Conservation (phyloP, 1,284 basidiomycete species). For the Trametes pubescens region DNA sequence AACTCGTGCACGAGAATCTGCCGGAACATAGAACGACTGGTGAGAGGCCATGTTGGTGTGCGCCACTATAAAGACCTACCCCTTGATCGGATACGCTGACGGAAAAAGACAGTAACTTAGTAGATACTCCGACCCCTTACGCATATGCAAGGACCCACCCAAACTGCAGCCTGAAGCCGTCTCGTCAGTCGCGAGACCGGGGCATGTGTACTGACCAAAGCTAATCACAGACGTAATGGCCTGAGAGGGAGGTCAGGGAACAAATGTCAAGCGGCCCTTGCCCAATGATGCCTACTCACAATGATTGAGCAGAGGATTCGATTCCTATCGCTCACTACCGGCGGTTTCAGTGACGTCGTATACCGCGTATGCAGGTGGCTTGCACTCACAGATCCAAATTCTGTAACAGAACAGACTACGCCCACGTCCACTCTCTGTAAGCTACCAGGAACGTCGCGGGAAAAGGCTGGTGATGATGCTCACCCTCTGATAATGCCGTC, state of each 20-base stretch:
- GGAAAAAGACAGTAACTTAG: neutral
- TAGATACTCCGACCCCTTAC: no score
- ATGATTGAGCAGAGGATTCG: neutral
- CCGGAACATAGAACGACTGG: neutral
- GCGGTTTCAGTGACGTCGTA: neutral
- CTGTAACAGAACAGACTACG: conserved; percentile 24
- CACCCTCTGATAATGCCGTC: neutral
- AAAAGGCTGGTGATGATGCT: neutral
- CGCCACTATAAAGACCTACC: neutral
- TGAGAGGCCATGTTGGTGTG: neutral
- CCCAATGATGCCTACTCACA: neutral
- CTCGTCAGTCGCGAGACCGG: neutral
- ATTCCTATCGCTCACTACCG: neutral
- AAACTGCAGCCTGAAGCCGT: neutral
- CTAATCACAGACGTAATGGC: neutral
- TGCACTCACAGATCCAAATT: conserved; percentile 21
- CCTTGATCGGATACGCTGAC: neutral
- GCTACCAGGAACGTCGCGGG: neutral
- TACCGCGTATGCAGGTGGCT: neutral
- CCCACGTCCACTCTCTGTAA: neutral
- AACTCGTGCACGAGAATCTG: neutral
- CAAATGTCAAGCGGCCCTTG: neutral
- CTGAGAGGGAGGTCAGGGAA: neutral
- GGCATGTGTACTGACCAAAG: neutral
- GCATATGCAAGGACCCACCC: neutral